Percentiles rank a stretch among this genome's conserved stretches.
phyloP scores from a whole-genome alignment of 208 protist genomes.

The Acanthamoeba lenticulata region DNA sequence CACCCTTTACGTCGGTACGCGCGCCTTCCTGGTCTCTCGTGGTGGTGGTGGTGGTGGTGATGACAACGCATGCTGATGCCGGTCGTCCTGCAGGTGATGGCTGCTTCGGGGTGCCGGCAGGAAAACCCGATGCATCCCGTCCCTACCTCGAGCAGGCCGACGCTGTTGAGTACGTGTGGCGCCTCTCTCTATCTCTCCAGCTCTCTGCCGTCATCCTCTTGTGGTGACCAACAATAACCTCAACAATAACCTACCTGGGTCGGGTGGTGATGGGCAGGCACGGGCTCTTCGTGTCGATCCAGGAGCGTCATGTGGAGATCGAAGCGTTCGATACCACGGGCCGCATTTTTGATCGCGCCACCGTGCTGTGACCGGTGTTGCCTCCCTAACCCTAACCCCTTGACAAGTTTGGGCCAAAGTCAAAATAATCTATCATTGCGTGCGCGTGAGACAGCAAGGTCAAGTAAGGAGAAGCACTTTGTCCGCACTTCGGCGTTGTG shows the following conservation, averaged over 20 bases:
- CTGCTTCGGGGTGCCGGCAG: background rate
- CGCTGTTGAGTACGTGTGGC: background rate
- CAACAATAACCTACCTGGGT: too few species aligned
- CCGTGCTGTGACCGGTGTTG: background rate
- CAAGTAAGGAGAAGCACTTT: too few species aligned
- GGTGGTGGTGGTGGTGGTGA: background rate
- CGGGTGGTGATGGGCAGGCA: background rate
- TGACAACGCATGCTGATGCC: background rate
- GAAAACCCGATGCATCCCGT: background rate
- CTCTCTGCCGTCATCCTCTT: background rate
- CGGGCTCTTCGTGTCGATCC: background rate
- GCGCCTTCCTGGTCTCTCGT: background rate
- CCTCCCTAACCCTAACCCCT: too few species aligned
- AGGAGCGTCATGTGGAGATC: background rate
- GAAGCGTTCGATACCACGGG: background rate
- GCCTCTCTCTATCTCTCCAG: background rate
- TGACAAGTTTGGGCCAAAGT: too few species aligned
- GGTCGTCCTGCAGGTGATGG: background rate
- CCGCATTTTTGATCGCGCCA: background rate
- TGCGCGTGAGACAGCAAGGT: too few species aligned
- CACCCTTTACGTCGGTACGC: constrained; percentile 1
- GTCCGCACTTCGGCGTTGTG: too few species aligned
- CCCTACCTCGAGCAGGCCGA: background rate
- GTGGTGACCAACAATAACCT: background rate
- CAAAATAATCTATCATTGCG: too few species aligned